Conservation (phyloP, 83 land plant genomes). For the Isoetes engelmannii region DNA sequence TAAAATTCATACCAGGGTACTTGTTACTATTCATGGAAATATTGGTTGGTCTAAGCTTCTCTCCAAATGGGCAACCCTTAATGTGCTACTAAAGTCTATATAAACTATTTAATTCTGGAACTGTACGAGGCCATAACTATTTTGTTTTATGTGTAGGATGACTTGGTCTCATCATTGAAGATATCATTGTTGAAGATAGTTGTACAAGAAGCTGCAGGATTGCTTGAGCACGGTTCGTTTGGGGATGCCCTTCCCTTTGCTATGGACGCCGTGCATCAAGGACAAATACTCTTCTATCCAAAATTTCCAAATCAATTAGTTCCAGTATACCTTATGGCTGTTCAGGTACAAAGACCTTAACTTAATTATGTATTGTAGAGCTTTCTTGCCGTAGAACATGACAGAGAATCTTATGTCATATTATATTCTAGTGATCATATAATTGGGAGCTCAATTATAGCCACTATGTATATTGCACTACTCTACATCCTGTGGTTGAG, state of each 20-base stretch:
- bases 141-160: constrained; percentile 13
- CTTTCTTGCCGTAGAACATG: neutral
- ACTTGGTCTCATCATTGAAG: constrained; percentile 17
- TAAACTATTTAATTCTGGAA: too few species aligned
- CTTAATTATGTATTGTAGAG: neutral
- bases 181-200: constrained; percentile 22
- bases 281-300: constrained; percentile 30
- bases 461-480: too few species aligned
- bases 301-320: constrained; percentile 22
- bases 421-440: too few species aligned
- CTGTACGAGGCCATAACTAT: too few species aligned
- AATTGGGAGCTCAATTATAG: too few species aligned
- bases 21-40: too few species aligned
- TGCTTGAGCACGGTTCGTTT: constrained; percentile 13
- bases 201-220: constrained; percentile 18
- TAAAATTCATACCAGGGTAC: too few species aligned
- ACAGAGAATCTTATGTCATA: too few species aligned
- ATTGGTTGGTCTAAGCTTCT: too few species aligned
- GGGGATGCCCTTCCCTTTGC: constrained; percentile 31
- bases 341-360: constrained; percentile 15
- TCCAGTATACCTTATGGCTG: constrained; percentile 34
- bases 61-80: too few species aligned
- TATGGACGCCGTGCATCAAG: constrained; percentile 30
- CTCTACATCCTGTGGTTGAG: too few species aligned
- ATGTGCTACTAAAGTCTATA: too few species aligned